A percentile compares a stretch with the other conserved stretches of the same genome.
phyloP scores from a whole-genome alignment of 2,329 filamentous ascomycete genomes.

The Bipolaris victoriae region DNA sequence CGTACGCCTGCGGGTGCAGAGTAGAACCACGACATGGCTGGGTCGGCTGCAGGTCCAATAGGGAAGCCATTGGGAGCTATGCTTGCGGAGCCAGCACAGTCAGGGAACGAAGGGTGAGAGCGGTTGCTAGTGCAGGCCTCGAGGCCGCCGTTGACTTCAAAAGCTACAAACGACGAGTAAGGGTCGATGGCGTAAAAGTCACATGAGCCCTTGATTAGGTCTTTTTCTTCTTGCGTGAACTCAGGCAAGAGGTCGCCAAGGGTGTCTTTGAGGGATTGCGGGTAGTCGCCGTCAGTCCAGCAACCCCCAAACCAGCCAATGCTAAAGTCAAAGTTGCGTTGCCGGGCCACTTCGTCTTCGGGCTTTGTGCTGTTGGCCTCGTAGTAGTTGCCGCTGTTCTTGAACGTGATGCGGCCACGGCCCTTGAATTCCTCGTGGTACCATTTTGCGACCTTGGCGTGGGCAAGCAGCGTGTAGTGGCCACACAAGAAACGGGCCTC shows the following conservation, averaged over 20 bases:
- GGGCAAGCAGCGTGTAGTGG: conserved; percentile 53
- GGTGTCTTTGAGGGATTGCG: conserved; percentile 48
- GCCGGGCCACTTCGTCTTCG: conserved; percentile 46
- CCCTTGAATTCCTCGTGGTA: conserved; percentile 56
- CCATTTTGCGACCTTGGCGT: conserved; percentile 54
- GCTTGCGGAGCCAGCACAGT: conserved; percentile 48
- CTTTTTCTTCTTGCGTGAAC: conserved; percentile 49
- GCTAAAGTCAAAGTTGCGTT: conserved; percentile 52
- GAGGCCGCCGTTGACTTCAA: conserved; percentile 40
- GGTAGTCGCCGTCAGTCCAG: conserved; percentile 56
- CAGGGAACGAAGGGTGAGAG: conserved; percentile 50
- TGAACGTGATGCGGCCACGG: conserved; percentile 51
- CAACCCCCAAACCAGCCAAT: conserved; percentile 54
- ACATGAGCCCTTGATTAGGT: conserved; percentile 52
- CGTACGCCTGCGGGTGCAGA: conserved; percentile 50
- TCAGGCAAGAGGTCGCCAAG: conserved; percentile 49
- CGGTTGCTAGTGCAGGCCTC: conserved; percentile 52
- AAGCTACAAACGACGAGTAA: conserved; percentile 42
- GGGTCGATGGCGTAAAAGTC: conserved; percentile 54
- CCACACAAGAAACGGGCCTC: conserved; percentile 53
- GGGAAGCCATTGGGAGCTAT: conserved; percentile 53
- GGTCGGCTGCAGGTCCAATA: conserved; percentile 53
- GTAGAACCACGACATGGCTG: conserved; percentile 52
- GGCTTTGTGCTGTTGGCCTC: conserved; percentile 47
- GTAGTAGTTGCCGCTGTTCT: conserved; percentile 53